Percentiles rank a stretch among this genome's conserved stretches.
Conservation (phyloP, 2,329 filamentous ascomycete genomes). For the Penicillium decumbens region DNA sequence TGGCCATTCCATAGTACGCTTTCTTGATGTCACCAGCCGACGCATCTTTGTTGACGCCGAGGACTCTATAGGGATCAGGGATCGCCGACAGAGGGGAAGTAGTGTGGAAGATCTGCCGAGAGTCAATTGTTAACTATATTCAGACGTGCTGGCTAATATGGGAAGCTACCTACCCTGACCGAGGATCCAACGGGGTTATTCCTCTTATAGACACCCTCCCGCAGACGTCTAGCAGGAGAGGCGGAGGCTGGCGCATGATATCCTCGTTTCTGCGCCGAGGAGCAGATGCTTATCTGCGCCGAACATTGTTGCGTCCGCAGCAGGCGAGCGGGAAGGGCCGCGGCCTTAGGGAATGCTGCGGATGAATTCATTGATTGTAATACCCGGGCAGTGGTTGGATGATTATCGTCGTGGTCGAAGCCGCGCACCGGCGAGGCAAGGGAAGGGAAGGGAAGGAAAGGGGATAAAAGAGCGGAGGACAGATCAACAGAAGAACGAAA, state of each 20-base stretch:
- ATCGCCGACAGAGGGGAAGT: slow-evolving; percentile 59
- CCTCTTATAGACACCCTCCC: slow-evolving; percentile 23
- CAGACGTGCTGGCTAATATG: neutral
- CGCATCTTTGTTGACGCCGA: slow-evolving; percentile 80
- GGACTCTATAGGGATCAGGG: slow-evolving; percentile 78
- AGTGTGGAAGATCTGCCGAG: slow-evolving; percentile 41
- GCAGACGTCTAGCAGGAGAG: slow-evolving; percentile 26
- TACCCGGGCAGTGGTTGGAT: slow-evolving; percentile 14
- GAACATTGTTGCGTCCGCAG: slow-evolving; percentile 40
- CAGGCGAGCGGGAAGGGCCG: slow-evolving; percentile 41
- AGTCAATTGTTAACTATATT: neutral
- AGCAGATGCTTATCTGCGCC: slow-evolving; percentile 31
- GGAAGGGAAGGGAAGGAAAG: neutral
- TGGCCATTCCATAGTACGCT: slow-evolving; percentile 93
- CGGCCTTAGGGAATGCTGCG: slow-evolving; percentile 41
- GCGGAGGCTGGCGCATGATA: slow-evolving; percentile 32
- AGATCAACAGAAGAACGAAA: slow-evolving; percentile 6
- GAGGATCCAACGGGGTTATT: slow-evolving; percentile 23
- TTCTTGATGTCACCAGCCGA: slow-evolving; percentile 89
- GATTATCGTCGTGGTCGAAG: slow-evolving; percentile 2
- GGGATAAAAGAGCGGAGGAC: neutral
- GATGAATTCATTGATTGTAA: slow-evolving; percentile 38
- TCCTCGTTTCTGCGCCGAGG: slow-evolving; percentile 34
- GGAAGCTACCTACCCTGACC: slow-evolving; percentile 31
- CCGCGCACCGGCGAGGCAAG: neutral